Evolutionary conservation across 352 stramenopile genomes (phyloP), one percentile per base, ranked within the genome.

Genomic region (Pythium vanterpoolii): DNA sequence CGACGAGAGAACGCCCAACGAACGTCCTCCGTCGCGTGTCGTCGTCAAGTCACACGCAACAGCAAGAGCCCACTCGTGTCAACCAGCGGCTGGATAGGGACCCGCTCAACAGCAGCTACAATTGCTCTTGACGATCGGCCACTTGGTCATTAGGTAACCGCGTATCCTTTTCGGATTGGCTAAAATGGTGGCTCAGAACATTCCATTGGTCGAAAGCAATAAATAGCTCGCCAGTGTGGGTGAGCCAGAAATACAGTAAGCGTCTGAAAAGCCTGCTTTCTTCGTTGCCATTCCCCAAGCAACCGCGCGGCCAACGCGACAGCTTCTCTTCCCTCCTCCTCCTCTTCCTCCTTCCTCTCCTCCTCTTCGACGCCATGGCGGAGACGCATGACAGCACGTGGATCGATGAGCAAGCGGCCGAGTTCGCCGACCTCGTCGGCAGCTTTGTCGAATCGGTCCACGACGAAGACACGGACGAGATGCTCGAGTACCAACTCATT

Each of bases 401-500:
- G 85, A 95, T 95, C 67, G 74, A 95, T 52, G 83, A 95, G 69
- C 85, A 95, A 61, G 85, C 83, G 36, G 85, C 83, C 56, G 85
- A 95, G 73, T 93, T 89, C 62, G 70, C 75, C 30, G 83, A 95
- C 64, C 68, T 95, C 44, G 83, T 95, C 14, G 84, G 83, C 33
- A 90, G 77, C 72, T 95, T 95, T 62, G 83, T 93, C 23, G 83
- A 92, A 60, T 93, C 83, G 19, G 83, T 93, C 11, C 77, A 89
- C 52, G 83, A 93, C 64, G 75, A 74, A 48, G 80, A 90, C 44
- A 93, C 83, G 56, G 85, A 94, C 61, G 81, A 93, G 60, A 87
- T 91, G 68, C 67, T 90, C 59, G 85, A 95, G 72, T 95, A 95
- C 72, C 85, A 95, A 66, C 76, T 95, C 54, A 95, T 95, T 65